Evolutionary conservation across 768 basidiomycete genomes (phyloP), one percentile per base, ranked within the genome.

Genomic region (Tylopilus sp.): DNA sequence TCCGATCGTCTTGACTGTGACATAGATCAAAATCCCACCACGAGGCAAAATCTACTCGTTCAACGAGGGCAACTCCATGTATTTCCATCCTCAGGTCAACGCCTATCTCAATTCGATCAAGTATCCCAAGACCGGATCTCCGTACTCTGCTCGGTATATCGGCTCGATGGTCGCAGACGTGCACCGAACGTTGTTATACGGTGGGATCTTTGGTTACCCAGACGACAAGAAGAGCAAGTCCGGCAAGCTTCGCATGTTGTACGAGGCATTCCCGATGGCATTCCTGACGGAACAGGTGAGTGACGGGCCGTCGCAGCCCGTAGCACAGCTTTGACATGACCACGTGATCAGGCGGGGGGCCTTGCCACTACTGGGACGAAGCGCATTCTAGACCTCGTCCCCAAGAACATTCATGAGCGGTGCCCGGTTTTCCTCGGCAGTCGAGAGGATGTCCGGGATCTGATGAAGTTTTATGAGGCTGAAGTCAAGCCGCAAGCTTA

Each of bases 151-250:
- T 58, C 83, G 93, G 55, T 86, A 99, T 73, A 97, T 98, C 68
- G 97, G 97, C 25, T 95, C 92, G 55, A 99, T 99, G 97, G 97
- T 98, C 31, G 95, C 96, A 47, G 96, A 99, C 72, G 96, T 98
- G 24, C 94, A 97, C 73, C 81, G 96, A 61, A 99, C 96, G 7
- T 74, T 99, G 29, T 78, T 99, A 4, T 99, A 99, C 66, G 97
- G 97, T 22, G 97, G 97, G 38, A 98, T 99, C 64, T 99, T 99
- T 63, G 96, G 94, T 10, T 99, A 99, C 71, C 97, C 97, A 9
- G 86, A 86, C 65, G 97, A 99, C 75, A 97, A 92, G 82, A 98
- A 98, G 82, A 90, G 84, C 74, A 97, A 96, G 79, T 86, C 74
- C 52, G 96, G 97, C 43, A 99, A 99, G 75, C 78, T 99, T 62